A percentile compares a stretch with the other conserved stretches of the same genome.
These are phyloP conservation scores for Chaetomiaceae sp. DNA, from an alignment of 2,329 filamentous ascomycete species.

Conservation along the genomic window DNA sequence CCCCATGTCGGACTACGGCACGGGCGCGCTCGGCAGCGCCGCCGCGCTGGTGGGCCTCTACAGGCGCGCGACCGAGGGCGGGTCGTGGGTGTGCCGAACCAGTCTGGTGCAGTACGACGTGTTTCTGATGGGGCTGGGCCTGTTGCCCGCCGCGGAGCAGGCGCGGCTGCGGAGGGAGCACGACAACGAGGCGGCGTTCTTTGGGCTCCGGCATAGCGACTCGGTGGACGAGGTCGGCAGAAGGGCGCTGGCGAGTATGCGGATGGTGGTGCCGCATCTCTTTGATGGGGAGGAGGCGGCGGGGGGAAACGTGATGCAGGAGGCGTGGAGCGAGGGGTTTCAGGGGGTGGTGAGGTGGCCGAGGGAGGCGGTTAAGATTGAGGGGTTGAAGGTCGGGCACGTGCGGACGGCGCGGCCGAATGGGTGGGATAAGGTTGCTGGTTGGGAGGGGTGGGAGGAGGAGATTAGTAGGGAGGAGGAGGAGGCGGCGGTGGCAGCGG, in stretches of 20 bases:
- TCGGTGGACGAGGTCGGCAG: slow-evolving; percentile 63
- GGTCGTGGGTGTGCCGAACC: slow-evolving; percentile 61
- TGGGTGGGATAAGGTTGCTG: slow-evolving; percentile 22
- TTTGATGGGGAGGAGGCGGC: too few species aligned
- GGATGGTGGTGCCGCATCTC: slow-evolving; percentile 49
- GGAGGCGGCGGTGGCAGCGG: too few species aligned
- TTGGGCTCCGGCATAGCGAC: slow-evolving; percentile 54
- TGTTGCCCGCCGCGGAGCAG: slow-evolving; percentile 52
- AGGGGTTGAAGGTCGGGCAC: slow-evolving; percentile 44
- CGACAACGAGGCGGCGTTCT: slow-evolving; percentile 46
- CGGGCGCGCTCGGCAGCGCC: slow-evolving; percentile 66
- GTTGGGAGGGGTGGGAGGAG: slow-evolving; percentile 30
- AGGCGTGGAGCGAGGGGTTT: slow-evolving; percentile 44
- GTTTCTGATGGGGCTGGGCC: slow-evolving; percentile 57
- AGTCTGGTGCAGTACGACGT: slow-evolving; percentile 66
- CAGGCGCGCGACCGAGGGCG: slow-evolving; percentile 57
- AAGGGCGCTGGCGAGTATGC: slow-evolving; percentile 53
- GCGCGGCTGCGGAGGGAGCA: slow-evolving; percentile 42
- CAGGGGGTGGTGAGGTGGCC: slow-evolving; percentile 42
- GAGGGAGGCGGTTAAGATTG: slow-evolving; percentile 40
- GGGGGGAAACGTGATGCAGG: slow-evolving; percentile 40
- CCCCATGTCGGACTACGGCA: slow-evolving; percentile 63
- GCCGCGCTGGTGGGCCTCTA: slow-evolving; percentile 62
- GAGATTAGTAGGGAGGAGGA: slow-evolving; percentile 19
- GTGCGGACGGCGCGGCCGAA: slow-evolving; percentile 38